Percentiles rank a stretch among this genome's conserved stretches.
phyloP scores from a whole-genome alignment of 1,284 basidiomycete genomes.

The Boletus mariae region DNA sequence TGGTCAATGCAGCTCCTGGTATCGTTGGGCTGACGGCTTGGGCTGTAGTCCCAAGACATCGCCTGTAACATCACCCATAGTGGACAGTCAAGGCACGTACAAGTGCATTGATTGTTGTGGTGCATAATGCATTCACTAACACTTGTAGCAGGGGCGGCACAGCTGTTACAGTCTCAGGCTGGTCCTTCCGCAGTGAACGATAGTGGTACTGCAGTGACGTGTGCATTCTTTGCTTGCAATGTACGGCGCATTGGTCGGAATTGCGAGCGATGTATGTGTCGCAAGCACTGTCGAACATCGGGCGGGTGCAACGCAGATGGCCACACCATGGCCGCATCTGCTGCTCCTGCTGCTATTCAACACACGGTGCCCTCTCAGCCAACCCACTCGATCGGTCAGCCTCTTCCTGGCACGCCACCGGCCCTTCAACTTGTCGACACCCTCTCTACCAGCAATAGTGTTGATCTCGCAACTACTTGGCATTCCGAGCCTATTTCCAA shows the following conservation, averaged over 20 bases:
- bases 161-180: neutral
- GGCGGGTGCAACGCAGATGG: no score
- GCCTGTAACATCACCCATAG: neutral
- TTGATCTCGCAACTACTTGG: no score
- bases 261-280: neutral
- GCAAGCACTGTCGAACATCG: neutral
- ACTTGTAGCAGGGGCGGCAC: no score
- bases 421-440: no score
- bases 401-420: no score
- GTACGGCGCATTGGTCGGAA: neutral
- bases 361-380: no score
- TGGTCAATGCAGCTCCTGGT: neutral
- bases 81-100: neutral
- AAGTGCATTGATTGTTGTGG: no score
- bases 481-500: no score
- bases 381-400: no score
- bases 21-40: neutral
- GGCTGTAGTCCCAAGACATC: neutral
- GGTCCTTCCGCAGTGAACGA: neutral
- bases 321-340: no score
- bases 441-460: no score
- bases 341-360: no score
- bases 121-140: neutral
- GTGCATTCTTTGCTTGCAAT: neutral
- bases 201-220: neutral